These are phyloP conservation scores for Apiotrichum brassicae DNA, from an alignment of 1,284 basidiomycete genomes.

Conservation along the genomic window DNA sequence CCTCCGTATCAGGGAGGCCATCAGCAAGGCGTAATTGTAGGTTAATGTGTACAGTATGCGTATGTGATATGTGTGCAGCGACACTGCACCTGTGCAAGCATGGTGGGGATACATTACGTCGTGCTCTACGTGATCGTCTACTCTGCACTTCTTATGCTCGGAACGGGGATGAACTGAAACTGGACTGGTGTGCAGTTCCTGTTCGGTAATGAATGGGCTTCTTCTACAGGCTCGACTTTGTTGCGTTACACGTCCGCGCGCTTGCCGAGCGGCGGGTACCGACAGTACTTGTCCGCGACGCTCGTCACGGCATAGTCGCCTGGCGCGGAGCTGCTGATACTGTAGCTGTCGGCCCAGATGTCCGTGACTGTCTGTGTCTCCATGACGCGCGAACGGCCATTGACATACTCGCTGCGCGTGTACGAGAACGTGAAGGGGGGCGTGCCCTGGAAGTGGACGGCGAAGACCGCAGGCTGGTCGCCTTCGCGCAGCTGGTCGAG, in stretches of 20 bases:
- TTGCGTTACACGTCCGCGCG: constrained; percentile 6
- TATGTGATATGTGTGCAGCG: neutral
- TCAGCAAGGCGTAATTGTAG: constrained; percentile 19
- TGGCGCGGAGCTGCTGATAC: constrained; percentile 79
- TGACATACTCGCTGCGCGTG: constrained; percentile 55
- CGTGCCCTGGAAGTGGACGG: constrained; percentile 76
- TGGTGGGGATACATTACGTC: constrained; percentile 2
- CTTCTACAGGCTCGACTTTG: neutral
- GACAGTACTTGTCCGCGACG: constrained; percentile 74
- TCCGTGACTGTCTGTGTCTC: constrained; percentile 77
- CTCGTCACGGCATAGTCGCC: constrained; percentile 70
- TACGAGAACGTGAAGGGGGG: constrained; percentile 95
- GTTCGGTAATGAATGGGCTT: neutral
- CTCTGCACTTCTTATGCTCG: neutral
- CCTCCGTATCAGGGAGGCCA: constrained; percentile 65
- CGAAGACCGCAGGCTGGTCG: constrained; percentile 81
- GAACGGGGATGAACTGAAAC: neutral
- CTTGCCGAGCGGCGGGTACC: constrained; percentile 57
- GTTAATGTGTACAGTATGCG: neutral
- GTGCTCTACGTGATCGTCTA: constrained; percentile 5
- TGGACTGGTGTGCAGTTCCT: neutral
- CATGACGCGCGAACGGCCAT: constrained; percentile 55
- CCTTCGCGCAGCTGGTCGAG: constrained; percentile 86
- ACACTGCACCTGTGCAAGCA: neutral
- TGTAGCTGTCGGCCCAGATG: constrained; percentile 68